A percentile compares a stretch with the other conserved stretches of the same genome.
These are phyloP conservation scores for Epicoccum sorghinum DNA, from an alignment of 2,329 filamentous ascomycete species.

Conservation along the genomic window DNA sequence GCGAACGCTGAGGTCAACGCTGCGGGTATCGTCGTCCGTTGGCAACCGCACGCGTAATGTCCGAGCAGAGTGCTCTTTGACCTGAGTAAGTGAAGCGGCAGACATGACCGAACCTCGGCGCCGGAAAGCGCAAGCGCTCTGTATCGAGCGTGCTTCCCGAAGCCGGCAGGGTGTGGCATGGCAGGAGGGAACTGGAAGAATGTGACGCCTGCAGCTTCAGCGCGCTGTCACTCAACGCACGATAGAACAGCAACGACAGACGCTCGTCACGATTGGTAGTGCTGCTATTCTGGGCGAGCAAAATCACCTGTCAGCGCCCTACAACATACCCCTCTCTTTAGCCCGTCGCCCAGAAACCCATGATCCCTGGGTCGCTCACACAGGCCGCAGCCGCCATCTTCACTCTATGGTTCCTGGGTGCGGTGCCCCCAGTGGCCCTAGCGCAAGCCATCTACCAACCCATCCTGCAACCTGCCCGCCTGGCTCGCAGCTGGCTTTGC, in stretches of 20 bases:
- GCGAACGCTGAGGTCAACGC: conserved; percentile 10
- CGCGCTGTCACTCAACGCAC: conserved; percentile 15
- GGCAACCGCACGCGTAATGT: conserved; percentile 15
- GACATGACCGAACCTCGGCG: conserved; percentile 16
- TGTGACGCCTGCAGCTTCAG: conserved; percentile 7
- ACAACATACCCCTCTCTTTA: conserved; percentile 32
- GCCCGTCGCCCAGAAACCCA: conserved; percentile 21
- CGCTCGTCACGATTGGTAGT: background rate
- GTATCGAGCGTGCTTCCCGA: conserved; percentile 4
- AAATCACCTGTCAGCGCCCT: conserved; percentile 20
- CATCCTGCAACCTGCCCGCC: conserved; percentile 11
- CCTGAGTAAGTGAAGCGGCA: conserved; percentile 7
- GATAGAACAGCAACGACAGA: conserved; percentile 8
- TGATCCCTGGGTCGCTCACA: conserved; percentile 34
- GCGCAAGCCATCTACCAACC: conserved; percentile 36
- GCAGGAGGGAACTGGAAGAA: background rate
- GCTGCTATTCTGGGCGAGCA: conserved; percentile 32
- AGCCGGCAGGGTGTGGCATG: conserved; percentile 3
- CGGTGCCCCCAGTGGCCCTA: conserved; percentile 34
- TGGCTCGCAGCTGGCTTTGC: conserved; percentile 35
- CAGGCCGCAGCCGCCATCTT: conserved; percentile 38
- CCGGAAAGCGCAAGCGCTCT: conserved; percentile 6
- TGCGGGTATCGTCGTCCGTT: conserved; percentile 9
- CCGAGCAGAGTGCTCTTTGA: background rate
- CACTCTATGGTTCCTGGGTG: conserved; percentile 33